Conservation (phyloP, 768 basidiomycete genomes). For the Tricholoma matsutake region DNA sequence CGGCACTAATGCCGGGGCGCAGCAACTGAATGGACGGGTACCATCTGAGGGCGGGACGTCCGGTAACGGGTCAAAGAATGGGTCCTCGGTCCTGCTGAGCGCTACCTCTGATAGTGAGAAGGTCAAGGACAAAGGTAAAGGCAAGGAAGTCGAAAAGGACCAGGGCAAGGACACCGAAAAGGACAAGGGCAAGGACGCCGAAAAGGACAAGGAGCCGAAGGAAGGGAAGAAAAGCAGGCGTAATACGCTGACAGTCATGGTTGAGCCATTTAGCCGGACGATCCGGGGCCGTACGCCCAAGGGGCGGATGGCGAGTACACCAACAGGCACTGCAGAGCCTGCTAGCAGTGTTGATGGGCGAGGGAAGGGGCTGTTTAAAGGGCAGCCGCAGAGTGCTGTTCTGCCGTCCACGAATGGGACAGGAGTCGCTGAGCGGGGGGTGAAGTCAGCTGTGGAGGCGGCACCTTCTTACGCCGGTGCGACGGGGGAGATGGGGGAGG, state of each 20-base stretch:
- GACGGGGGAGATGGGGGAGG: constrained; percentile 29
- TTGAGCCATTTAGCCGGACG: constrained; percentile 66
- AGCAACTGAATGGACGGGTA: constrained; percentile 29
- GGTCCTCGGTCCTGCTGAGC: constrained; percentile 26
- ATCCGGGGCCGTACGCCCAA: constrained; percentile 41
- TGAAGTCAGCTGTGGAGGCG: constrained; percentile 11
- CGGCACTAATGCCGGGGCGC: constrained; percentile 27
- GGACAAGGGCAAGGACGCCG: constrained; percentile 9
- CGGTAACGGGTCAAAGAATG: constrained; percentile 14
- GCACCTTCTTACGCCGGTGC: constrained; percentile 15
- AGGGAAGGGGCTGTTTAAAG: constrained; percentile 2
- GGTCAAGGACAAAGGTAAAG: constrained; percentile 14
- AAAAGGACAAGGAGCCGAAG: constrained; percentile 28
- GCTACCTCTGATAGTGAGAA: constrained; percentile 14
- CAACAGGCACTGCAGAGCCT: constrained; percentile 8
- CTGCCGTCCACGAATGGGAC: neutral
- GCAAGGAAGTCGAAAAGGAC: constrained; percentile 15
- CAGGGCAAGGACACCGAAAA: constrained; percentile 7
- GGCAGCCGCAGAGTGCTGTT: constrained; percentile 11
- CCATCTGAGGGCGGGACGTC: constrained; percentile 36
- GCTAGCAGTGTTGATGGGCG: neutral
- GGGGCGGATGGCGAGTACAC: constrained; percentile 31
- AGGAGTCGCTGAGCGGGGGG: neutral
- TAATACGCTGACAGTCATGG: constrained; percentile 87
- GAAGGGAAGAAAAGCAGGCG: constrained; percentile 59